Evolutionary conservation across 1,284 basidiomycete species (phyloP).

Genomic region (Cryptococcus deneoformans): DNA sequence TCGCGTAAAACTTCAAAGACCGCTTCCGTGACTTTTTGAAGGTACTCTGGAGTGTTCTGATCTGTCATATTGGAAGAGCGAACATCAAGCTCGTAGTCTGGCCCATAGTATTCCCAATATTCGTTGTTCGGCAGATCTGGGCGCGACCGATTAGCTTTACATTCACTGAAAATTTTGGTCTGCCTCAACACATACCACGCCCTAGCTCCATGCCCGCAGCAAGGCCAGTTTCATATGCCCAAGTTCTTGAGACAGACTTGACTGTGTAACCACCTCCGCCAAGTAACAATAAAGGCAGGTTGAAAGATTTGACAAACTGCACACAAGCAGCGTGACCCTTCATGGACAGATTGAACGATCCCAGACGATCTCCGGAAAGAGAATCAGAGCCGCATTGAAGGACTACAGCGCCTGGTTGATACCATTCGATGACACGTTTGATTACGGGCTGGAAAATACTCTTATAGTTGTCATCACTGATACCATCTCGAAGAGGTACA

Average conservation of each 20-base stretch:
- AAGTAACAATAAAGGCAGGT: constrained; percentile 84
- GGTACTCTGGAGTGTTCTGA: constrained; percentile 87
- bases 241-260: constrained; percentile 93
- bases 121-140: constrained; percentile 93
- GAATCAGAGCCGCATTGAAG: constrained; percentile 99
- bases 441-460: constrained; percentile 97
- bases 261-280: constrained; percentile 99
- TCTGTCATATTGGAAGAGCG: constrained; percentile 95
- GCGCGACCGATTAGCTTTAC: not conserved
- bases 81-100: constrained; percentile 96
- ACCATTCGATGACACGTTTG: constrained; percentile 90
- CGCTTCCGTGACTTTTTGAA: constrained; percentile 88
- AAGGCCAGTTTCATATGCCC: constrained; percentile 97
- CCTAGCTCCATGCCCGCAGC: constrained; percentile 94
- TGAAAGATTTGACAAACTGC: constrained; percentile 94
- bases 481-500: constrained; percentile 92
- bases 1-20: constrained; percentile 88
- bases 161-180: constrained; percentile 19
- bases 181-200: constrained; percentile 56
- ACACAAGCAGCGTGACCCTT: constrained; percentile 98
- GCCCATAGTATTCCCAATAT: constrained; percentile 99
- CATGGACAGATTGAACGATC: constrained; percentile 97
- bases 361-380: constrained; percentile 92
- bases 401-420: constrained; percentile 93
- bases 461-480: constrained; percentile 94